Conservation (phyloP, 371 early-diverging fungal species). For the Choanephora cucurbitarum region DNA sequence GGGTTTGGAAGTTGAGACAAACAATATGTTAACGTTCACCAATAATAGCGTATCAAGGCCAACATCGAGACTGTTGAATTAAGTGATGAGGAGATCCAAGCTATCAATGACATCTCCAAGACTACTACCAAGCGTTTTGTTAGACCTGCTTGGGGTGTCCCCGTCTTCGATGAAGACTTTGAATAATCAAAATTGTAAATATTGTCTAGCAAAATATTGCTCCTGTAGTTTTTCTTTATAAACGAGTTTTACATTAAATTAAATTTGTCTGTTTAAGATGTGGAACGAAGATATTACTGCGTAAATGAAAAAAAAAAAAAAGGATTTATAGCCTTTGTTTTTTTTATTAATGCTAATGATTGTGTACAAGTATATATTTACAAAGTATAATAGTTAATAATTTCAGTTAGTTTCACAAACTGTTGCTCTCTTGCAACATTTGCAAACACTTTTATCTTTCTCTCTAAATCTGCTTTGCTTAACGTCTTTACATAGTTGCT, state of each 20-base stretch:
- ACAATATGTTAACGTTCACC: background rate
- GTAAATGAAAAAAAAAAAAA: too few species aligned
- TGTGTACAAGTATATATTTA: constrained; percentile 1
- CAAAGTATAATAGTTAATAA: constrained; percentile 51
- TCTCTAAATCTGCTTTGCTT: constrained; percentile 45
- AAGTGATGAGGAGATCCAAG: constrained; percentile 37
- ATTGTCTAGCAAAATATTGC: too few species aligned
- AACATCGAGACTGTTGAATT: constrained; percentile 48
- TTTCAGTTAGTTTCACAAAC: constrained; percentile 55
- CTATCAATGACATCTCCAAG: constrained; percentile 43
- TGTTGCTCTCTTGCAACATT: constrained; percentile 68
- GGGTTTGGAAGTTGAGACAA: background rate
- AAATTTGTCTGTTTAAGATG: too few species aligned
- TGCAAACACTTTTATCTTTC: constrained; percentile 61
- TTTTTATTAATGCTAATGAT: too few species aligned
- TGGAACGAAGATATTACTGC: too few species aligned
- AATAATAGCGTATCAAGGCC: constrained; percentile 38
- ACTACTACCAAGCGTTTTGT: constrained; percentile 36
- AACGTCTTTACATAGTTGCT: constrained; percentile 55
- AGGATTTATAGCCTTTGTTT: too few species aligned
- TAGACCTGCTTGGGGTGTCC: constrained; percentile 42
- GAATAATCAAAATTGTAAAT: constrained; percentile 2
- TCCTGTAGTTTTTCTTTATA: too few species aligned
- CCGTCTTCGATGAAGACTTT: constrained; percentile 44
- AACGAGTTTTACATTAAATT: too few species aligned